phyloP scores from a whole-genome alignment of 1,139 yeast species.

The Waltiozyma sp. region DNA sequence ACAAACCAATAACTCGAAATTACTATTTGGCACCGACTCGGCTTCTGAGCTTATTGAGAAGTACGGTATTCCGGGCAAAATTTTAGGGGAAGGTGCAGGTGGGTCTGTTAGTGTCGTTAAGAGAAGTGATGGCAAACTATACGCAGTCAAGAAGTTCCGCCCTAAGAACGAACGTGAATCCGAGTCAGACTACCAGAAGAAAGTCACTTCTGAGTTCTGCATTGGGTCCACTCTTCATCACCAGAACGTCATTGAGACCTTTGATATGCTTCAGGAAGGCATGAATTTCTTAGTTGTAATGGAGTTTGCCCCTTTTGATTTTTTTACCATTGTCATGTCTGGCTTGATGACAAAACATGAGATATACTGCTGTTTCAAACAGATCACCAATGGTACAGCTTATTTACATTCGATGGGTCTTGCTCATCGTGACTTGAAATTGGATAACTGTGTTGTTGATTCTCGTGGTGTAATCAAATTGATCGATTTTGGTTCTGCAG shows the following conservation, averaged over 20 bases:
- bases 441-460: constrained; percentile 69
- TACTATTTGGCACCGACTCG: constrained; percentile 26
- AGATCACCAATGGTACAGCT: constrained; percentile 48
- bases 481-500: constrained; percentile 73
- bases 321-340: constrained; percentile 68
- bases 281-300: constrained; percentile 47
- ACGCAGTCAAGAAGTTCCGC: constrained; percentile 64
- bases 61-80: constrained; percentile 51
- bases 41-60: constrained; percentile 30
- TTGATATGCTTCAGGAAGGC: constrained; percentile 49
- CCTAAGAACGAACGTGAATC: constrained; percentile 39
- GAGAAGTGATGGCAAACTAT: constrained; percentile 38
- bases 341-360: constrained; percentile 52
- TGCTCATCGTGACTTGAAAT: constrained; percentile 67
- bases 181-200: constrained; percentile 44
- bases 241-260: constrained; percentile 52
- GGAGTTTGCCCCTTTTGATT: constrained; percentile 70
- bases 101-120: constrained; percentile 59
- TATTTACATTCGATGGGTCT: constrained; percentile 58
- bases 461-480: constrained; percentile 51
- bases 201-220: constrained; percentile 57
- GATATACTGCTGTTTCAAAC: constrained; percentile 58
- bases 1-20: constrained; percentile 15
- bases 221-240: constrained; percentile 53
- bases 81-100: constrained; percentile 67